Conservation (phyloP, 108 stramenopile genomes). For the Cyclotella baltica region DNA sequence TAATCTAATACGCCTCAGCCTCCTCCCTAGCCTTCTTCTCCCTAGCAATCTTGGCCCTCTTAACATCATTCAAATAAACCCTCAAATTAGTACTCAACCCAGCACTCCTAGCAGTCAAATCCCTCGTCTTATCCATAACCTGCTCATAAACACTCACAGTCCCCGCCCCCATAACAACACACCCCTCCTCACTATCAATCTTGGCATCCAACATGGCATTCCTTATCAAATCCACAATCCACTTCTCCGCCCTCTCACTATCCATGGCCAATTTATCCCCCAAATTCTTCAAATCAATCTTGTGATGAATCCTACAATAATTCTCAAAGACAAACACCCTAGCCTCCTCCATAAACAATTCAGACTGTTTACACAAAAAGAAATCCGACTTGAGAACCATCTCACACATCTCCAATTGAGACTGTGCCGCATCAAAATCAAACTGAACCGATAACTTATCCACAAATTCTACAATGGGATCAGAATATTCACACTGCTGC, state of each 20-base stretch:
- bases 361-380: slow-evolving; percentile 95
- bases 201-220: slow-evolving; percentile 95
- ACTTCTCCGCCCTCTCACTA: slow-evolving; percentile 93
- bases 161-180: slow-evolving; percentile 95
- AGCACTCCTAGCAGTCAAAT: slow-evolving; percentile 89
- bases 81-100: slow-evolving; percentile 74
- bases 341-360: slow-evolving; percentile 97
- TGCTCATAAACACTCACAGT: slow-evolving; percentile 84
- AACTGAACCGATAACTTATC: slow-evolving; percentile 96
- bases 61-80: slow-evolving; percentile 64
- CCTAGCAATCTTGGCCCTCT: slow-evolving; percentile 69
- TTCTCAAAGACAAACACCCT: slow-evolving; percentile 99
- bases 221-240: slow-evolving; percentile 98
- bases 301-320: slow-evolving; percentile 99
- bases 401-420: slow-evolving; percentile 85
- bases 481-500: slow-evolving; percentile 92
- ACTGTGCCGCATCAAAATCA: slow-evolving; percentile 98
- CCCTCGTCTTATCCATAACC: slow-evolving; percentile 97
- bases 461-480: slow-evolving; percentile 98
- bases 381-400: slow-evolving; percentile 93
- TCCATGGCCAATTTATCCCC: slow-evolving; percentile 96
- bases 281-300: slow-evolving; percentile 94
- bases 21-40: slow-evolving; percentile 54
- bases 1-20: neutral
- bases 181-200: slow-evolving; percentile 93